Base-by-base conservation (phyloP, 2,329 filamentous ascomycete genomes). In the Sclerotinia minor region DNA sequence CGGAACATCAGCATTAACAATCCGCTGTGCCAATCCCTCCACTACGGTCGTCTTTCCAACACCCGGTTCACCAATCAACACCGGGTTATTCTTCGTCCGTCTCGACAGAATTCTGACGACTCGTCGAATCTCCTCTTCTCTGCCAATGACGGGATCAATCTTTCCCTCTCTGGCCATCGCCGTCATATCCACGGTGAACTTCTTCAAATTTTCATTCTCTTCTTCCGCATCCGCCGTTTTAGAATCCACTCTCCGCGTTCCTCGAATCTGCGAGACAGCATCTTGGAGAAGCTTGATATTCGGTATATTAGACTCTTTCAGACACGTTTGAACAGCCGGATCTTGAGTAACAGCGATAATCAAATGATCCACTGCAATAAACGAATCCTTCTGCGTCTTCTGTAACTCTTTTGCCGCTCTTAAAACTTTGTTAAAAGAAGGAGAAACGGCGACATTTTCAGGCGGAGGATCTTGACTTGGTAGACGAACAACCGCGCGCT, bases 151-250 rank as follows among this genome's bases (percentile, higher is more conserved):
- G 2, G 94, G 94, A 78, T 98, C 94, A 68, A 98, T 94, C 81
- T 98, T 98, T 78, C 96, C 96, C 81, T 99, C 95, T 78, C 94
- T 86, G 69, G 95, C 95, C 89, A 97, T 89, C 61, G 92, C 85
- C 15, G 95, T 99, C 93, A 99, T 96, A 80, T 99, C 95, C 76
- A 98, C 95, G 67, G 95, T 98, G 80, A 97, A 99, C 77, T 98
- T 99, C 82, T 94, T 92, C 69, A 99, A 83, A 77, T 97, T 97
- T 80, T 99, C 95, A 75, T 94, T 92, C 76, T 97, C 94, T 76
- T 91, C 85, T 79, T 98, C 95, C 0, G 90, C 89, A 80, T 99
- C 95, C 67, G 95, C 95, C 5, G 92, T 97, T 83, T 96, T 97
- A 69, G 92, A 96, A 80, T 99, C 95, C 53, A 99, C 94, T 71